Evolutionary conservation across 208 protist genomes (phyloP).

Genomic region (Hexamita inflata): DNA sequence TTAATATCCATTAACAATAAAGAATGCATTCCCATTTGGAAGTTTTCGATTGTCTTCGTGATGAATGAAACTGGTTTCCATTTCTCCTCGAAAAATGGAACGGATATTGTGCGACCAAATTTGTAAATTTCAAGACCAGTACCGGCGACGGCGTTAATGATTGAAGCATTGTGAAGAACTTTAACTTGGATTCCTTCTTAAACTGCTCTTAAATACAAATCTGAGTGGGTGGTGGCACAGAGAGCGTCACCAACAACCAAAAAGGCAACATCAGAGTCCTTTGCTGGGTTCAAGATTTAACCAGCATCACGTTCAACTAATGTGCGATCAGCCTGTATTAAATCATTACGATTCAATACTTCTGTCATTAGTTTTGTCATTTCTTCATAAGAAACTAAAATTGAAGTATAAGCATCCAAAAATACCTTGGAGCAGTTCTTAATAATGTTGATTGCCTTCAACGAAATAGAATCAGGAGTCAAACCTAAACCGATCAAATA

Average conservation of each 20-base stretch:
- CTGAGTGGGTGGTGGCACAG: slow-evolving; percentile 92
- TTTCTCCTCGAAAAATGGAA: slow-evolving; percentile 85
- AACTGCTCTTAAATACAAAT: slow-evolving; percentile 80
- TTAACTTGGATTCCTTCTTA: slow-evolving; percentile 59
- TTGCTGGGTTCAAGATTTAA: slow-evolving; percentile 63
- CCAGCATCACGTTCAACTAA: slow-evolving; percentile 73
- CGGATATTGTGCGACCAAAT: slow-evolving; percentile 82
- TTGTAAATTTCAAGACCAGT: slow-evolving; percentile 93
- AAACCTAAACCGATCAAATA: slow-evolving; percentile 3
- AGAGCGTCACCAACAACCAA: slow-evolving; percentile 98
- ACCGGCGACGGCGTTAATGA: slow-evolving; percentile 91
- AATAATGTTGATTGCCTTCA: neutral
- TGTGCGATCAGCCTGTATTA: slow-evolving; percentile 83
- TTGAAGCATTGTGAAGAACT: slow-evolving; percentile 92
- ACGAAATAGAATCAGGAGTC: slow-evolving; percentile 5
- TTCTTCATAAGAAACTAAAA: slow-evolving; percentile 10
- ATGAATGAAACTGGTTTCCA: slow-evolving; percentile 90
- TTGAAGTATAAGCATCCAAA: slow-evolving; percentile 18
- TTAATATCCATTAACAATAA: slow-evolving; percentile 88
- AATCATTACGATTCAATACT: slow-evolving; percentile 62
- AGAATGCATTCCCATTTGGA: slow-evolving; percentile 76
- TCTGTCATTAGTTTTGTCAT: slow-evolving; percentile 36
- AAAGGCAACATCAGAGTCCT: slow-evolving; percentile 67
- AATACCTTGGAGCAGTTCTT: neutral
- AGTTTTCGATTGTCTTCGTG: slow-evolving; percentile 72